Percentiles rank a stretch among this genome's conserved stretches.
phyloP scores from a whole-genome alignment of 2,329 filamentous ascomycete species.

The Thielaviopsis musarum region DNA sequence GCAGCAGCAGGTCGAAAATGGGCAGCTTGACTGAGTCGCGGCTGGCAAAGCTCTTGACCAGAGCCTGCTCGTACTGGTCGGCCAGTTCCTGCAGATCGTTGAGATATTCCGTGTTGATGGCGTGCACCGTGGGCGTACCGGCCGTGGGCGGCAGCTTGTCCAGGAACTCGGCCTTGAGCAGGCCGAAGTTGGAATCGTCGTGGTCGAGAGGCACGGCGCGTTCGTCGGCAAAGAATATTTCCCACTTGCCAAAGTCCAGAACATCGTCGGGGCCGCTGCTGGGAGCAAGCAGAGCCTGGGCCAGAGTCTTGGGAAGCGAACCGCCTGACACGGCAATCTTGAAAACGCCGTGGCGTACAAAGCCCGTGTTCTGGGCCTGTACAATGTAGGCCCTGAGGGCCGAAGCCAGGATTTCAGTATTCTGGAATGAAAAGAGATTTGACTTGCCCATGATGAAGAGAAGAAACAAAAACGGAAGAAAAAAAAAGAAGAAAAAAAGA shows the following conservation, averaged over 20 bases:
- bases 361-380: conserved; percentile 60
- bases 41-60: conserved; percentile 74
- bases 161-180: conserved; percentile 74
- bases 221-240: conserved; percentile 98
- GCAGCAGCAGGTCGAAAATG: conserved; percentile 83
- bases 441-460: conserved; percentile 35
- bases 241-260: conserved; percentile 73
- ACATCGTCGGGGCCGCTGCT: conserved; percentile 38
- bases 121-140: conserved; percentile 54
- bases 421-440: conserved; percentile 68
- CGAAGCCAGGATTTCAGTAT: conserved; percentile 50
- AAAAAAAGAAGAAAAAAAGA: conserved; percentile 2
- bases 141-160: conserved; percentile 63
- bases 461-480: background rate
- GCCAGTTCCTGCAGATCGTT: conserved; percentile 81
- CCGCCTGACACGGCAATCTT: conserved; percentile 88
- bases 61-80: conserved; percentile 77
- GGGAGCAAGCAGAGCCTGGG: conserved; percentile 57
- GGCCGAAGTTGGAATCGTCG: conserved; percentile 81
- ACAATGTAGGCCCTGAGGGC: conserved; percentile 72
- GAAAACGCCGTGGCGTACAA: conserved; percentile 69
- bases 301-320: conserved; percentile 76
- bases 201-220: conserved; percentile 84
- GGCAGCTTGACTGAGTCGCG: conserved; percentile 89
- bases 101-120: conserved; percentile 50